Base-by-base conservation (phyloP, 768 basidiomycete genomes). In the Coprinellus micaceus region DNA sequence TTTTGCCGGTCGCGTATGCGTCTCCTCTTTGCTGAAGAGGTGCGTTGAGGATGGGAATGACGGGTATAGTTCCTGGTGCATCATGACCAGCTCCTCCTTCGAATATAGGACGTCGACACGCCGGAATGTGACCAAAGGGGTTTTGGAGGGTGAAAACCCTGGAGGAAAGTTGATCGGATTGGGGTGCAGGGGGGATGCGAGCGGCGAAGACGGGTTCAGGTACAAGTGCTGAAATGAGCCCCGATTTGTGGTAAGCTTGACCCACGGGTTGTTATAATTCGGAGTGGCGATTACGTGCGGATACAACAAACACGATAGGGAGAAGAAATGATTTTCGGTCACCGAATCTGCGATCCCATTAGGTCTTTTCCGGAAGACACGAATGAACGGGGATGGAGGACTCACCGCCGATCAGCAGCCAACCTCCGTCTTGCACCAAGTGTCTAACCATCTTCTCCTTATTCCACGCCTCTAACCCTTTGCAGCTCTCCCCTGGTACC, bases 281-380 rank as follows among this genome's bases (percentile, higher is more conserved):
- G 86, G 86, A 2, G 81, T 84, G 1, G 85, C 86, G 30, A 76
- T 75, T 36, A 88, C 85, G 63, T 88, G 84, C 0, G 86, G 85
- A 66, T 81, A 82, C 2, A 88, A 74, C 41, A 80, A 61, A 62
- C 86, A 88, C 0, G 85, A 87, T 0, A 88, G 65, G 3, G 86
- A 87, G 67, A 88, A 88, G 72, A 88, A 88, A 66, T 88, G 85
- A 58, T 82, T 83, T 64, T 89, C 86, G 1, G 83, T 81, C 15
- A 87, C 82, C 0, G 86, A 87, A 63, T 89, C 86, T 84, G 54
- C 24, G 43, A 17, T 7, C 13, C 9, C 19, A 25, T 6, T 22
- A 74, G 58, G 81, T 74, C 65, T 87, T 87, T 11, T 75, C 72
- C 2, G 62, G 48, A 1, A 86, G 84, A 54, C 7, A 17, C 26